Conservation (phyloP, 2,329 filamentous ascomycete genomes). For the Cordyceps cicadae region DNA sequence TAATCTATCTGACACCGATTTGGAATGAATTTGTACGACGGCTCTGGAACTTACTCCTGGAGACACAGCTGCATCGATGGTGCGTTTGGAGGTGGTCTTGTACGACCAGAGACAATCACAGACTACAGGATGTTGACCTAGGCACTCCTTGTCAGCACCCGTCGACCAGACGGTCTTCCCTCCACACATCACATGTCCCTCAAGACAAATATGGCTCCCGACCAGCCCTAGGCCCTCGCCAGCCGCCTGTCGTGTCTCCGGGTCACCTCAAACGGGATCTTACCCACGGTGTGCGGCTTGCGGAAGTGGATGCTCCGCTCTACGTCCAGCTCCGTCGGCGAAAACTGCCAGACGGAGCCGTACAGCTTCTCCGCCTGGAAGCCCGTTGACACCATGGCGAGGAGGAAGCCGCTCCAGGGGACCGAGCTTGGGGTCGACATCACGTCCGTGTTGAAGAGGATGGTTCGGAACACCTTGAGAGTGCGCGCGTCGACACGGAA, state of each 20-base stretch:
- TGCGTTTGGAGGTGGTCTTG: too few species aligned
- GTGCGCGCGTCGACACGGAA: conserved; percentile 24
- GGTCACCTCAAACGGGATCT: conserved; percentile 40
- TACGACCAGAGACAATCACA: too few species aligned
- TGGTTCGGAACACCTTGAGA: conserved; percentile 26
- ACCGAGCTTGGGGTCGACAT: conserved; percentile 39
- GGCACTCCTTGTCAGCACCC: too few species aligned
- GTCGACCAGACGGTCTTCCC: too few species aligned
- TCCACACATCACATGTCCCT: background rate
- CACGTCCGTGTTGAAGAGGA: conserved; percentile 33
- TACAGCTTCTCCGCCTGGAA: conserved; percentile 50
- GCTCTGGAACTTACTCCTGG: too few species aligned
- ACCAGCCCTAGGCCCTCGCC: conserved; percentile 43
- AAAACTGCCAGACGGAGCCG: conserved; percentile 54
- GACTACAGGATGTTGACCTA: too few species aligned
- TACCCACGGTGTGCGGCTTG: conserved; percentile 47
- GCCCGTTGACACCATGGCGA: conserved; percentile 41
- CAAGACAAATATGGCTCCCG: conserved; percentile 33
- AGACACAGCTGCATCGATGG: too few species aligned
- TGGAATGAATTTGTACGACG: too few species aligned
- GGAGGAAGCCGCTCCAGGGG: conserved; percentile 44
- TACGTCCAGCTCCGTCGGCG: conserved; percentile 31
- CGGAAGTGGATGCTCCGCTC: conserved; percentile 50
- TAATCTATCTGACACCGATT: too few species aligned
- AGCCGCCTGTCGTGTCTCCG: conserved; percentile 41